A percentile compares a stretch with the other conserved stretches of the same genome.
Evolutionary conservation across 2,329 filamentous ascomycete species (phyloP).

Genomic region (Alternaria tenuissima): DNA sequence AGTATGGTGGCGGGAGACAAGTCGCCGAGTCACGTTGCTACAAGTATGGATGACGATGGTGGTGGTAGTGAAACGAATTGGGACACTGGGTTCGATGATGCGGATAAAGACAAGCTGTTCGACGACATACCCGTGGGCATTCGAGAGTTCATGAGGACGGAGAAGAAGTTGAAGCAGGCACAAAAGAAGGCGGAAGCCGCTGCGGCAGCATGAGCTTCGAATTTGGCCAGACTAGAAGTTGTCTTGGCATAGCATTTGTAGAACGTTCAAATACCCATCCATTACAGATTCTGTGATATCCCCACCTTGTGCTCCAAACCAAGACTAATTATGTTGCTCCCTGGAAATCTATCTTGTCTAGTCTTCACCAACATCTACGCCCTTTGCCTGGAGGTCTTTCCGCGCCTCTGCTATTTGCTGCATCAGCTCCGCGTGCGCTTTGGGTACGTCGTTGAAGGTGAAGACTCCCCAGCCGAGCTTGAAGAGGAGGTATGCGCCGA

Average conservation of each 20-base stretch:
- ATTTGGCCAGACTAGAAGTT: background rate
- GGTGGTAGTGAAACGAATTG: slow-evolving; percentile 77
- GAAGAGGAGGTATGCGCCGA: slow-evolving; percentile 90
- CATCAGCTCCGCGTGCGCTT: slow-evolving; percentile 89
- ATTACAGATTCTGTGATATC: slow-evolving; percentile 1
- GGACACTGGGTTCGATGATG: slow-evolving; percentile 44
- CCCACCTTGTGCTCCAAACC: slow-evolving; percentile 6
- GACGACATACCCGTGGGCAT: slow-evolving; percentile 88
- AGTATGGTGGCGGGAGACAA: slow-evolving; percentile 49
- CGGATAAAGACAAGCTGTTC: slow-evolving; percentile 72
- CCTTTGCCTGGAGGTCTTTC: slow-evolving; percentile 74
- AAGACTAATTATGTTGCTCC: slow-evolving; percentile 10
- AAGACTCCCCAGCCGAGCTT: slow-evolving; percentile 91
- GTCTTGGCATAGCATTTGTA: slow-evolving; percentile 8
- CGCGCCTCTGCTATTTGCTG: slow-evolving; percentile 81
- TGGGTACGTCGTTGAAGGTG: slow-evolving; percentile 95
- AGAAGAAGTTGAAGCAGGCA: slow-evolving; percentile 85
- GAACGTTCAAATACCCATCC: slow-evolving; percentile 20
- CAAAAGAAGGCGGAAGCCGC: slow-evolving; percentile 66
- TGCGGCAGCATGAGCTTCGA: slow-evolving; percentile 16
- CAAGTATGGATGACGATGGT: slow-evolving; percentile 81
- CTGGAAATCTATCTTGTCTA: slow-evolving; percentile 9
- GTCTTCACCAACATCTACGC: slow-evolving; percentile 77
- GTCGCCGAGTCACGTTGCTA: slow-evolving; percentile 59
- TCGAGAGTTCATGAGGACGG: slow-evolving; percentile 94